Conservation (phyloP, 345 rosid genomes). For the Pistacia atlantica region DNA sequence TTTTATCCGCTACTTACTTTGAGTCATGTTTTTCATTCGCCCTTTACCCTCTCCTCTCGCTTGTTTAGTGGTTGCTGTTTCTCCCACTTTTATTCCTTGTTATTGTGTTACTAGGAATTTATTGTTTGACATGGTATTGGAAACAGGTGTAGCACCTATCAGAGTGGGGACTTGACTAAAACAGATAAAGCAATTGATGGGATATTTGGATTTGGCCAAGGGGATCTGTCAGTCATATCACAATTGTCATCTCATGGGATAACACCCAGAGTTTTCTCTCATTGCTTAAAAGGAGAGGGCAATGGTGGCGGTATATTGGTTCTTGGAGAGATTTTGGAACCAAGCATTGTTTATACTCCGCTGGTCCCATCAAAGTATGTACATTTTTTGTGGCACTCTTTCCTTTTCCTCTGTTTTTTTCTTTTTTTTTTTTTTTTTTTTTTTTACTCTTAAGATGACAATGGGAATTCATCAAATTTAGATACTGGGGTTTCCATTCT, state of each 20-base stretch:
- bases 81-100: background rate
- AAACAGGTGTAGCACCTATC: constrained; percentile 89
- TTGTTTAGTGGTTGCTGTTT: constrained; percentile 2
- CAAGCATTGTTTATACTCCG: constrained; percentile 88
- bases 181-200: constrained; percentile 97
- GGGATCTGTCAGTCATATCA: constrained; percentile 79
- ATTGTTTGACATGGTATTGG: constrained; percentile 22
- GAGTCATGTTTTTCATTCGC: background rate
- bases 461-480: background rate
- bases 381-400: constrained; percentile 10
- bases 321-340: constrained; percentile 95
- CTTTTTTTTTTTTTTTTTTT: background rate
- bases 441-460: background rate
- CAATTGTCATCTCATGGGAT: constrained; percentile 82
- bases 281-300: constrained; percentile 92
- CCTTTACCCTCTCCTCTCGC: background rate
- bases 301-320: constrained; percentile 94
- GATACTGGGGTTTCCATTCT: background rate
- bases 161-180: constrained; percentile 82
- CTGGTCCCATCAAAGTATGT: constrained; percentile 85
- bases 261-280: constrained; percentile 88
- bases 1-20: background rate
- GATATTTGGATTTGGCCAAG: constrained; percentile 96
- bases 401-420: background rate
- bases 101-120: constrained; percentile 14